Evolutionary conservation across 176 grass and related monocot genomes (phyloP).

Genomic region (Musa acuminata): DNA sequence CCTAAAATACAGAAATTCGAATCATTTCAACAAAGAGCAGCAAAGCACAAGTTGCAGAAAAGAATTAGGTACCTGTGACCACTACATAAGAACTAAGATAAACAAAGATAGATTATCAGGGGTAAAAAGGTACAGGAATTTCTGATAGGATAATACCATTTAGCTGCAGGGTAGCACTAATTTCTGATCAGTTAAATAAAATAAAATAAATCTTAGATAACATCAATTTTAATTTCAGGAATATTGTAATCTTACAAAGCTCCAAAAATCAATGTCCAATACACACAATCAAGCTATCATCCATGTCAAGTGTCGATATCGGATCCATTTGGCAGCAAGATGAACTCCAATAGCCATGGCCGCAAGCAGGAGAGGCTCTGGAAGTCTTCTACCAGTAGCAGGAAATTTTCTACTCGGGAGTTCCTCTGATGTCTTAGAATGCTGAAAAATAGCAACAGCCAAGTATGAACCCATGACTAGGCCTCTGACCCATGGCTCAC

Average conservation of each 20-base stretch:
- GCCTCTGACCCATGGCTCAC: slow-evolving; percentile 28
- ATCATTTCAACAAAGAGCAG: too few relatives aligned
- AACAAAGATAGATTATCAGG: too few relatives aligned
- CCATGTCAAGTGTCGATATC: slow-evolving; percentile 24
- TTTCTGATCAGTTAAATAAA: background rate
- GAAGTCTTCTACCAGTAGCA: slow-evolving; percentile 4
- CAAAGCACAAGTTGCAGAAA: too few relatives aligned
- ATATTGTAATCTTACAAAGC: background rate
- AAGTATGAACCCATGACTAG: slow-evolving; percentile 19
- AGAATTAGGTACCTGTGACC: too few relatives aligned
- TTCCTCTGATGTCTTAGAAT: slow-evolving; percentile 22
- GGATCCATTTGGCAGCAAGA: slow-evolving; percentile 28
- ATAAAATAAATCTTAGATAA: background rate
- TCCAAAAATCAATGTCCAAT: background rate
- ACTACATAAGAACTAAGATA: too few relatives aligned
- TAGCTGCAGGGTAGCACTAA: background rate
- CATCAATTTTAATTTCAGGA: background rate
- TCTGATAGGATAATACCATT: too few relatives aligned
- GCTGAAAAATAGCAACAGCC: slow-evolving; percentile 19
- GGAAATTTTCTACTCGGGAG: background rate
- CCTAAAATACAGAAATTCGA: too few relatives aligned
- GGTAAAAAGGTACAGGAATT: too few relatives aligned
- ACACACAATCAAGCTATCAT: slow-evolving; percentile 14
- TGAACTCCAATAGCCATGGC: slow-evolving; percentile 25
- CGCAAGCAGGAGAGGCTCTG: slow-evolving; percentile 14